Evolutionary conservation across 768 basidiomycete species (phyloP).

Genomic region (Boletus tylopilopsis): DNA sequence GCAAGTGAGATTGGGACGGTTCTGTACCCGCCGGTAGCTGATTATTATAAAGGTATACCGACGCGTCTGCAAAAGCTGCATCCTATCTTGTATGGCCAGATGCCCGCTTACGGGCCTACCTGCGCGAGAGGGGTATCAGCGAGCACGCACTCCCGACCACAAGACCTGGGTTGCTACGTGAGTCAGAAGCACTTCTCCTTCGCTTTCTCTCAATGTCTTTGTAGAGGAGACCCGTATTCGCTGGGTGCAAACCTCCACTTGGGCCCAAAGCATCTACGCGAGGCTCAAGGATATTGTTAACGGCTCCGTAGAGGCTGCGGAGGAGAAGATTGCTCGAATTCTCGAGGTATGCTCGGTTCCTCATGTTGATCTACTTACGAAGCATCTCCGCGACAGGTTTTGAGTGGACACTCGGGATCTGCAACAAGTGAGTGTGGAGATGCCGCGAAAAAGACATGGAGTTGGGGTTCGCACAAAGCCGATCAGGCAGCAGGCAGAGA

Average conservation of each 20-base stretch:
- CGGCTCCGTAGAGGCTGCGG: slow-evolving; percentile 64
- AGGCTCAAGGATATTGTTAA: slow-evolving; percentile 66
- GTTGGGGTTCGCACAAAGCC: slow-evolving; percentile 24
- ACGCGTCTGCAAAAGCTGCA: slow-evolving; percentile 42
- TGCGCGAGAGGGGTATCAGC: slow-evolving; percentile 70
- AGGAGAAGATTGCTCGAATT: slow-evolving; percentile 64
- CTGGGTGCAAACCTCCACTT: slow-evolving; percentile 64
- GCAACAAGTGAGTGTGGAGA: slow-evolving; percentile 31
- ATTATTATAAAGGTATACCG: slow-evolving; percentile 47
- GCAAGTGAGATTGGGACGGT: slow-evolving; percentile 46
- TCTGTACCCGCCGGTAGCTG: background rate
- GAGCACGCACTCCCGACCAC: slow-evolving; percentile 62
- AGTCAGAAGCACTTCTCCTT: slow-evolving; percentile 16
- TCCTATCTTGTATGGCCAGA: slow-evolving; percentile 90
- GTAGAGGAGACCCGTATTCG: slow-evolving; percentile 75
- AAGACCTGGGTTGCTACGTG: slow-evolving; percentile 79
- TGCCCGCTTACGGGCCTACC: slow-evolving; percentile 84
- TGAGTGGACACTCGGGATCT: slow-evolving; percentile 37
- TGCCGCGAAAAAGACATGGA: slow-evolving; percentile 18
- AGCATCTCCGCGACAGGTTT: slow-evolving; percentile 18
- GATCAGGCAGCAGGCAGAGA: slow-evolving; percentile 15
- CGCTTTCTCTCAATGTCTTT: background rate
- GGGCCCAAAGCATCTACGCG: slow-evolving; percentile 53
- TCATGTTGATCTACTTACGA: background rate
- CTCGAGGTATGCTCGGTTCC: slow-evolving; percentile 27